phyloP scores from a whole-genome alignment of 225 moss, liverwort and hornwort species.

The Sphagnum contortum region DNA sequence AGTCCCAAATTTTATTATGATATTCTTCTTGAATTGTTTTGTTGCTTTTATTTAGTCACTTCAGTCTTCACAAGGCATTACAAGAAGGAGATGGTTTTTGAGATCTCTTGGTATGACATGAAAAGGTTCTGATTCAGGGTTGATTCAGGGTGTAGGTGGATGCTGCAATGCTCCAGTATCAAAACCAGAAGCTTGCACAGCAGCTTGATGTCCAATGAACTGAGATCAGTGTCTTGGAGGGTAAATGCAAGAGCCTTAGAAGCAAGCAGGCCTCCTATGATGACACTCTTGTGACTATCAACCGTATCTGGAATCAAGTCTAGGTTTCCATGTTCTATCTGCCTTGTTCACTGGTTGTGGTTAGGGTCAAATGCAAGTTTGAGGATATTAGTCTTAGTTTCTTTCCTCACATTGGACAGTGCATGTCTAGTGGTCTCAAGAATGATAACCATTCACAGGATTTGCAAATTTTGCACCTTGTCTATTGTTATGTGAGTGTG shows the following conservation, averaged over 20 bases:
- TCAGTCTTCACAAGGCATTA: neutral
- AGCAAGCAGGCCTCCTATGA: slow-evolving; percentile 84
- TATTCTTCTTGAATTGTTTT: too few relatives aligned
- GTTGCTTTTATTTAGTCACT: neutral
- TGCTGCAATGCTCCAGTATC: slow-evolving; percentile 79
- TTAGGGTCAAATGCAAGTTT: too few relatives aligned
- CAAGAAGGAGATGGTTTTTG: neutral
- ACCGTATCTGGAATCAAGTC: slow-evolving; percentile 83
- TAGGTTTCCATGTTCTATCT: neutral
- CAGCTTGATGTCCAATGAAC: slow-evolving; percentile 87
- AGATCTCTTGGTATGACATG: too few relatives aligned
- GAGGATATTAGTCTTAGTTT: too few relatives aligned
- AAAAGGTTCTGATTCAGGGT: neutral
- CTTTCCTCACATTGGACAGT: too few relatives aligned
- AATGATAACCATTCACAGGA: too few relatives aligned
- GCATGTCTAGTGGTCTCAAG: too few relatives aligned
- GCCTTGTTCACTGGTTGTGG: too few relatives aligned
- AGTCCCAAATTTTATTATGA: too few relatives aligned
- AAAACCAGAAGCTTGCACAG: slow-evolving; percentile 85
- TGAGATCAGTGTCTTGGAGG: slow-evolving; percentile 74
- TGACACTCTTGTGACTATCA: slow-evolving; percentile 74
- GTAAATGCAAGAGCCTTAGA: slow-evolving; percentile 62
- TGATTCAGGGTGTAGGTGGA: slow-evolving; percentile 55
- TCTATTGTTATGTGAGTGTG: too few relatives aligned
- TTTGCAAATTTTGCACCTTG: too few relatives aligned